A percentile compares a stretch with the other conserved stretches of the same genome.
Conservation (phyloP, 352 stramenopile genomes). For the Peronospora destructor region DNA sequence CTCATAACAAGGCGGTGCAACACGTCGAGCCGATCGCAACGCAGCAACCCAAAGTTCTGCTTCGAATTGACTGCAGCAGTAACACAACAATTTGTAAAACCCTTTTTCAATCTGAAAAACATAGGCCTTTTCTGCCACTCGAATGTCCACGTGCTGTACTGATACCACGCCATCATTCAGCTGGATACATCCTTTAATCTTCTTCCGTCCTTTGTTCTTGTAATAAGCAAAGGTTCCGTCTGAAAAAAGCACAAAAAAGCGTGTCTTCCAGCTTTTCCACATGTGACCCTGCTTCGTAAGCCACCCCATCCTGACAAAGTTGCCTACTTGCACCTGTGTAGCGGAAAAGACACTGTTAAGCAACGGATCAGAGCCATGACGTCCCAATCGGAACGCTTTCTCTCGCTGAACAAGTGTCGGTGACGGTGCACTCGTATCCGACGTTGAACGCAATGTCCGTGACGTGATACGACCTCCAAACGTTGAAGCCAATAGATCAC, state of each 20-base stretch:
- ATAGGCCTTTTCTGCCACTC: conserved; percentile 54
- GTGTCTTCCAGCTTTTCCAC: conserved; percentile 84
- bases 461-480: conserved; percentile 11
- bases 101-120: conserved; percentile 82
- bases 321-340: conserved; percentile 51
- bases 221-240: conserved; percentile 83
- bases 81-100: conserved; percentile 77
- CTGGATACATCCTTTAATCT: conserved; percentile 78
- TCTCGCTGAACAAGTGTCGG: conserved; percentile 28
- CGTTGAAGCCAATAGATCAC: conserved; percentile 22
- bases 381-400: conserved; percentile 36
- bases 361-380: conserved; percentile 54
- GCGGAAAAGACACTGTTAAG: conserved; percentile 67
- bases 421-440: conserved; percentile 11
- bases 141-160: conserved; percentile 73
- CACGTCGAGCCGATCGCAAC: conserved; percentile 43
- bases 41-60: conserved; percentile 76
- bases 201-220: conserved; percentile 62
- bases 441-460: conserved; percentile 21
- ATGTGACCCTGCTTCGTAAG: conserved; percentile 80
- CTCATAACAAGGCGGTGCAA: conserved; percentile 47
- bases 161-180: conserved; percentile 81
- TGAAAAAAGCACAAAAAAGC: conserved; percentile 80
- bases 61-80: conserved; percentile 69
- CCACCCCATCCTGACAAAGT: conserved; percentile 80